Base-by-base conservation (phyloP, 352 stramenopile species). In the Phytophthora pinifolia region DNA sequence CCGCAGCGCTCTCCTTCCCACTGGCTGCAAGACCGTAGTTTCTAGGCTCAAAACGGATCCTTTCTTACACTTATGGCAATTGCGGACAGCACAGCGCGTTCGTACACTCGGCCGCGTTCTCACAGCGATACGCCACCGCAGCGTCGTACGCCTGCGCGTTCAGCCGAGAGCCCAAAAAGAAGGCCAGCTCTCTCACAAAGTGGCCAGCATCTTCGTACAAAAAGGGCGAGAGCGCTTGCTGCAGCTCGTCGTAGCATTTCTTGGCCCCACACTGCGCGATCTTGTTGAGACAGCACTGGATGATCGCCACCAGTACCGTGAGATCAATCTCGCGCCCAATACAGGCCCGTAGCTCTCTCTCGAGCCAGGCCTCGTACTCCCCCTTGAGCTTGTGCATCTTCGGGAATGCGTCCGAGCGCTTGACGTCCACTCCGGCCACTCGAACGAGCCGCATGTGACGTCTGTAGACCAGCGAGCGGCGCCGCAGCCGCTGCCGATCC, bases 111-210 rank as follows among this genome's bases (percentile, higher is more conserved):
- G 52, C 34, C 12, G 65, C 49, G 32, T 65, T 74, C 27, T 76
- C 58, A 54, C 80, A 91, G 39, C 74, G 67, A 66, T 91, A 91
- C 50, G 79, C 73, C 4, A 89, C 39, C 9, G 60, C 76, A 18
- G 63, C 59, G 44, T 93, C 83, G 53, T 93, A 93, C 17, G 81
- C 77, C 9, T 86, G 63, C 18, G 74, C 50, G 34, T 91, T 91
- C 22, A 93, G 58, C 10, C 75, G 65, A 14, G 77, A 90, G 13
- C 45, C 68, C 31, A 93, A 61, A 59, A 90, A 93, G 46, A 47
- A 79, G 9, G 80, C 70, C 22, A 90, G 37, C 49, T 93, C 83
- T 20, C 61, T 59, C 4, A 86, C 79, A 52, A 93, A 93, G 8
- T 69, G 46, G 9, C 43, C 34, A 0, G 78, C 59, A 38, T 90